These are phyloP conservation scores for Candida nanaspora DNA, from an alignment of 805 yeast species.

Conservation along the genomic window DNA sequence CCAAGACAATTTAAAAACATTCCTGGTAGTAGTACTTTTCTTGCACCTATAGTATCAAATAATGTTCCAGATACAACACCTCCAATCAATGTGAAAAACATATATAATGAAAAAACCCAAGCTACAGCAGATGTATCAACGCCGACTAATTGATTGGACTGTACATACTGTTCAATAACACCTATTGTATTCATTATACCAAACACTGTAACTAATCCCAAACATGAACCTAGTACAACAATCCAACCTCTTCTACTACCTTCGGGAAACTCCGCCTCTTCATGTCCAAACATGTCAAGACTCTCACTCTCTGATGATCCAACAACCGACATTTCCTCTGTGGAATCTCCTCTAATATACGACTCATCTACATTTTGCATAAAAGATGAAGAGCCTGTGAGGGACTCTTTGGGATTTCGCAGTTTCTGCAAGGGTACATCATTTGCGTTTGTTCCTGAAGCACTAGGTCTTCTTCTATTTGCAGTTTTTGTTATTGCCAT, in stretches of 20 bases:
- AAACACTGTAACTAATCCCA: constrained; percentile 47
- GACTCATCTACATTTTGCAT: neutral
- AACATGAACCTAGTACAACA: constrained; percentile 49
- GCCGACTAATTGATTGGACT: constrained; percentile 43
- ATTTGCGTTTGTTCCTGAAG: neutral
- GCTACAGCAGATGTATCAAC: constrained; percentile 43
- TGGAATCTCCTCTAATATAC: neutral
- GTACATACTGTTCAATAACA: constrained; percentile 54
- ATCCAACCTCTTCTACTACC: constrained; percentile 55
- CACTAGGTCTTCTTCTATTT: no score
- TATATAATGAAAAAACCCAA: constrained; percentile 60
- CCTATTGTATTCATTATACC: constrained; percentile 57
- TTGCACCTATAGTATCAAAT: constrained; percentile 57
- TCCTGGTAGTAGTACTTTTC: constrained; percentile 36
- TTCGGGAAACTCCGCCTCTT: constrained; percentile 39
- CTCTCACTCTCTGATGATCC: neutral
- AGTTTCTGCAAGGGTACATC: neutral
- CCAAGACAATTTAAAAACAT: constrained; percentile 42
- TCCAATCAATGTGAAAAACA: constrained; percentile 39
- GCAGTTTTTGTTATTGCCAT: neutral
- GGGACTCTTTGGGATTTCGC: neutral
- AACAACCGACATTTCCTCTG: neutral
- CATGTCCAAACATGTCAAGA: constrained; percentile 11
- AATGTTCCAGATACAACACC: constrained; percentile 37
- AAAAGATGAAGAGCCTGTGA: neutral